A percentile compares a stretch with the other conserved stretches of the same genome.
Evolutionary conservation across 768 basidiomycete species (phyloP).

Genomic region (Mycena belliarum): DNA sequence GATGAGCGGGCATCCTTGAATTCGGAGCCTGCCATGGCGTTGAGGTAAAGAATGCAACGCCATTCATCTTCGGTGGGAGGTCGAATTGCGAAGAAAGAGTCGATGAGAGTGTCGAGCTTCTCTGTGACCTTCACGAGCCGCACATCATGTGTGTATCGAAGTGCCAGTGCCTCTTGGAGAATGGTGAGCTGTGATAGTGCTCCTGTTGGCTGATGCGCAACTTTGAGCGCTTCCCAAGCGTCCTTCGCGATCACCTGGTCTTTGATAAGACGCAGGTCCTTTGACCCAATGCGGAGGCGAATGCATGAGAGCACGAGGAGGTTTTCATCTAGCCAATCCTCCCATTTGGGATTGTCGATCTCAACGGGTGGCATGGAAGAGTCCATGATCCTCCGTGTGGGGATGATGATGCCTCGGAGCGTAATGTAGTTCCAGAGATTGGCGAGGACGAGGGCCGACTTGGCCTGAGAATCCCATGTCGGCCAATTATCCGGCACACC

Average conservation of each 20-base stretch:
- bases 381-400: background rate
- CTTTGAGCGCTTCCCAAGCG: background rate
- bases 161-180: background rate
- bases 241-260: background rate
- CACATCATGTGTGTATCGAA: background rate
- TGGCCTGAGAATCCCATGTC: background rate
- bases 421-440: background rate
- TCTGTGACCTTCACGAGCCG: background rate
- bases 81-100: constrained; percentile 2
- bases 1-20: constrained; percentile 1
- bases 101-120: background rate
- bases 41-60: background rate
- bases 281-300: background rate
- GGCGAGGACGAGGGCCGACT: background rate
- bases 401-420: background rate
- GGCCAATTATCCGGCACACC: background rate
- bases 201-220: background rate
- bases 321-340: constrained; percentile 1
- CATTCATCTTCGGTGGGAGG: constrained; percentile 3
- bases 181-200: constrained; percentile 3
- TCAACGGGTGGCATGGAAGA: background rate
- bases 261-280: background rate
- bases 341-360: background rate
- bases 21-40: background rate
- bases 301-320: background rate